Evolutionary conservation across 768 basidiomycete genomes (phyloP).

Genomic region (Tricholoma matsutake): DNA sequence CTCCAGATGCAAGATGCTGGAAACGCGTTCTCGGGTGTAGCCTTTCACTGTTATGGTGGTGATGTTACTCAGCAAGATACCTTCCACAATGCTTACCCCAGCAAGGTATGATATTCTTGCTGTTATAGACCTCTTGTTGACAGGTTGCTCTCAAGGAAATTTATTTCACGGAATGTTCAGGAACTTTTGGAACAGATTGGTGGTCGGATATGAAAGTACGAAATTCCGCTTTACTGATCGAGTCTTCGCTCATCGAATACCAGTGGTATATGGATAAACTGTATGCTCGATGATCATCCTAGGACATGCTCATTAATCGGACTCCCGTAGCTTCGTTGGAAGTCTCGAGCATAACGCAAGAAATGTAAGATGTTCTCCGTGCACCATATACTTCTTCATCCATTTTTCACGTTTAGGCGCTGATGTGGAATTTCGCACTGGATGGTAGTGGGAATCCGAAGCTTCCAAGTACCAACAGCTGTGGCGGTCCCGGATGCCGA

Average conservation of each 20-base stretch:
- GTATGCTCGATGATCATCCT: slow-evolving; percentile 2
- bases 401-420: slow-evolving; percentile 6
- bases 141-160: slow-evolving; percentile 30
- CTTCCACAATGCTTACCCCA: slow-evolving; percentile 19
- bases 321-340: slow-evolving; percentile 21
- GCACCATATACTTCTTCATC: slow-evolving; percentile 8
- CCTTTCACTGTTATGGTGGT: slow-evolving; percentile 68
- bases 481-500: slow-evolving; percentile 59
- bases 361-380: slow-evolving; percentile 8
- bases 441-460: slow-evolving; percentile 62
- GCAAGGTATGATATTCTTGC: slow-evolving; percentile 9
- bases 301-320: neutral
- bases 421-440: slow-evolving; percentile 78
- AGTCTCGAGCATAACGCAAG: slow-evolving; percentile 15
- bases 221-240: neutral
- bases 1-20: slow-evolving; percentile 49
- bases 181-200: slow-evolving; percentile 68
- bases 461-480: slow-evolving; percentile 62
- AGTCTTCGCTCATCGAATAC: neutral
- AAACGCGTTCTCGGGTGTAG: slow-evolving; percentile 57
- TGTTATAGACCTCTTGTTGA: neutral
- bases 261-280: slow-evolving; percentile 26
- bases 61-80: slow-evolving; percentile 13
- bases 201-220: slow-evolving; percentile 75
- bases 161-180: slow-evolving; percentile 62